Evolutionary conservation across 2,329 filamentous ascomycete species (phyloP).

Genomic region (Orbilia ellipsospora): DNA sequence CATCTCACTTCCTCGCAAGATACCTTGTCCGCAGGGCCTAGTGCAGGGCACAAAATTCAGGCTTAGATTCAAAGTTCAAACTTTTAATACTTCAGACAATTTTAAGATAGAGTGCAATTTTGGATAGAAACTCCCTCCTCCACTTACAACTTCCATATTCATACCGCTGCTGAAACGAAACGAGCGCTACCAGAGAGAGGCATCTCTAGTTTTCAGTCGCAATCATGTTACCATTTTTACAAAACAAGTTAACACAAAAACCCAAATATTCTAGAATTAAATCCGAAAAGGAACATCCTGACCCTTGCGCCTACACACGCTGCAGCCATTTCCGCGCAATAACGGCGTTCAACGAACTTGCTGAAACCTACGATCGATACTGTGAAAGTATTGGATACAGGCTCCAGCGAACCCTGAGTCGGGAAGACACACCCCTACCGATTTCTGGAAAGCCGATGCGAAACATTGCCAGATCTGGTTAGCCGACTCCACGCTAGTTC

Average conservation of each 20-base stretch:
- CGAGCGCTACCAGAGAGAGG: conserved; percentile 36
- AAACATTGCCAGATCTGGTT: conserved; percentile 34
- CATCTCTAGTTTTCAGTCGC: conserved; percentile 24
- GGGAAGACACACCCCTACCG: conserved; percentile 27
- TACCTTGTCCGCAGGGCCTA: too few relatives aligned
- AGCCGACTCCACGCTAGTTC: conserved; percentile 15
- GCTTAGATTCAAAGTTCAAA: neutral
- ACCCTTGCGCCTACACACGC: conserved; percentile 43
- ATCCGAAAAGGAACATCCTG: conserved; percentile 37
- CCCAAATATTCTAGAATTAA: conserved; percentile 16
- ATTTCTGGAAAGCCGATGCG: conserved; percentile 30
- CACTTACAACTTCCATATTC: conserved; percentile 40
- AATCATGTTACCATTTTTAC: conserved; percentile 7
- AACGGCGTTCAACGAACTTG: conserved; percentile 35
- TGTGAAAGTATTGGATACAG: conserved; percentile 28
- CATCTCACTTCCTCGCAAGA: conserved; percentile 9
- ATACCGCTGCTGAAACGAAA: conserved; percentile 46
- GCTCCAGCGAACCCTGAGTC: conserved; percentile 23
- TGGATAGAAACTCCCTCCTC: conserved; percentile 18
- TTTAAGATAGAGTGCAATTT: conserved; percentile 28
- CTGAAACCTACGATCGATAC: conserved; percentile 32
- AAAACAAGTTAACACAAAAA: conserved; percentile 4
- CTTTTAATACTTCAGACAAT: conserved; percentile 13
- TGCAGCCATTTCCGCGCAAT: conserved; percentile 40
- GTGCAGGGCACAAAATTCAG: too few relatives aligned